Base-by-base conservation (phyloP, 192 early-diverging fungal genomes). In the Glomus cerebriforme region DNA sequence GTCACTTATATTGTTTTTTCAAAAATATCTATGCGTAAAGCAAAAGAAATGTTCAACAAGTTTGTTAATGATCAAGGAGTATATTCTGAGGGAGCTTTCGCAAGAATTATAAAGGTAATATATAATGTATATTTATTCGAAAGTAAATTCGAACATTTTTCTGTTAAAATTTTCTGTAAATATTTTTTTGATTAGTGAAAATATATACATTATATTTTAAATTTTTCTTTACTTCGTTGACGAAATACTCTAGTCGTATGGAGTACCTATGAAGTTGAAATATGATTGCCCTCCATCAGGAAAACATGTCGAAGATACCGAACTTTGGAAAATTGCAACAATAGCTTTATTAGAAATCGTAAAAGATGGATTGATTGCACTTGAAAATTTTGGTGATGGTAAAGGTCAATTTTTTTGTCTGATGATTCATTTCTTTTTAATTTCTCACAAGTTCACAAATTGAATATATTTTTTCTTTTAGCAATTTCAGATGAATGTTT, bases 1-100 rank as follows among this genome's bases (percentile, higher is more conserved):
- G 83, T 91, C 24, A 96, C 95, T 0, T 96, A 91, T 78, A 93
- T 96, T 86, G 89, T 92, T 1, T 80, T 96, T 4, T 88, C 91
- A 59, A 94, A 94, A 72, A 88, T 82, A 24, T 86, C 84, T 17
- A 88, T 93, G 74, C 80, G 83, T 27, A 75, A 83, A 22, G 86
- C 93, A 15, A 84, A 86, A 2, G 81, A 82, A 67, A 49, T 91
- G 19, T 90, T 93, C 62, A 88, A 90, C 17, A 81, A 80, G 12
- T 88, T 90, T 81, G 82, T 84, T 15, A 71, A 79, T 0, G 79
- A 87, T 29, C 73, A 81, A 19, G 84, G 77, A 13, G 67, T 96
- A 1, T 95, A 90, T 72, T 82, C 82, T 0, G 80, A 86, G 37
- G 88, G 87, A 0, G 85, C 86, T 0, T 90, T 86, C 82, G 87